Percentiles rank a stretch among this genome's conserved stretches.
These are phyloP conservation scores for Cardamine occulta DNA, from an alignment of 345 rosid species.

Conservation along the genomic window DNA sequence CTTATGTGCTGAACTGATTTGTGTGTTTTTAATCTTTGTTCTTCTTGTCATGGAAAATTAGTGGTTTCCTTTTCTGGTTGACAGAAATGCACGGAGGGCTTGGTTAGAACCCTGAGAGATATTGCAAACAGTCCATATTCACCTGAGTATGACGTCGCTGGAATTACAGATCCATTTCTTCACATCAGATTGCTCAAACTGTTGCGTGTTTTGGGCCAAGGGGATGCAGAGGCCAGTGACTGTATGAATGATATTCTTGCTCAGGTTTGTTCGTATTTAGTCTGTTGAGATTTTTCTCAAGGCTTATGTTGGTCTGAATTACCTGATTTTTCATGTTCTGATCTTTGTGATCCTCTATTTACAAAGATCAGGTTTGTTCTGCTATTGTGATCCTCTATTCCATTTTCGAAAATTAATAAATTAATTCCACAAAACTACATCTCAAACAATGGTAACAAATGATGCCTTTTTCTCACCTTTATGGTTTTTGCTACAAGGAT, in stretches of 20 bases:
- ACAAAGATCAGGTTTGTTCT: neutral
- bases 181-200: constrained; percentile 93
- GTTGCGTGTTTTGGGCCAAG: constrained; percentile 84
- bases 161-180: constrained; percentile 94
- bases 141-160: constrained; percentile 96
- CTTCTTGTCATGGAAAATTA: constrained; percentile 20
- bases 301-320: constrained; percentile 18
- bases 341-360: constrained; percentile 12
- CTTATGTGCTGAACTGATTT: constrained; percentile 17
- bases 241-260: constrained; percentile 98
- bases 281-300: constrained; percentile 3
- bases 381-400: constrained; percentile 10
- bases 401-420: neutral
- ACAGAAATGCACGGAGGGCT: constrained; percentile 85
- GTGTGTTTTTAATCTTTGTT: constrained; percentile 5
- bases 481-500: neutral
- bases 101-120: constrained; percentile 85
- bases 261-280: constrained; percentile 62
- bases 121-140: constrained; percentile 89
- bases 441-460: constrained; percentile 2
- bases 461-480: constrained; percentile 20
- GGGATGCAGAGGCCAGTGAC: constrained; percentile 95
- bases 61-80: constrained; percentile 31
- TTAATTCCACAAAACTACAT: constrained; percentile 6
- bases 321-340: constrained; percentile 1